A percentile compares a stretch with the other conserved stretches of the same genome.
Evolutionary conservation across 345 rosid species (phyloP).

Genomic region (Rhizophora mangle): DNA sequence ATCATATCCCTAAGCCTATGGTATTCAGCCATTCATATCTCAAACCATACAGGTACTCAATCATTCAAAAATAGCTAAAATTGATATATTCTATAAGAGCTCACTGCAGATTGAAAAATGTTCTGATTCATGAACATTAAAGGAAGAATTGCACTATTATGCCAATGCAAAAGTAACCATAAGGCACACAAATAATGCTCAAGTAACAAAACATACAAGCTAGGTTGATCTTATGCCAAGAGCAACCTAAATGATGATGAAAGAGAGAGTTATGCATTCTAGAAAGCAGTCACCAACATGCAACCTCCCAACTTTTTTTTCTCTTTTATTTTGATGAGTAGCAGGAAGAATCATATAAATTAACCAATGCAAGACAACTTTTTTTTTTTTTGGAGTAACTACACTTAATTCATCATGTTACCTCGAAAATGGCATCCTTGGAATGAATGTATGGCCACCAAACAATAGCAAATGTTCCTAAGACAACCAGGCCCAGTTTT

Average conservation of each 20-base stretch:
- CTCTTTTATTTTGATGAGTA: background rate
- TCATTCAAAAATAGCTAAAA: too few relatives aligned
- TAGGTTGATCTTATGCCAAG: slow-evolving; percentile 1
- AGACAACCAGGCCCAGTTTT: slow-evolving; percentile 66
- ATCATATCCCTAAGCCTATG: too few relatives aligned
- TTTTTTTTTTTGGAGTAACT: background rate
- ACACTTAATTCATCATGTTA: slow-evolving; percentile 26
- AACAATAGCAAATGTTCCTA: slow-evolving; percentile 64
- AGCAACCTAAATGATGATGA: background rate
- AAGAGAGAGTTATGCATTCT: background rate
- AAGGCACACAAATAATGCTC: background rate
- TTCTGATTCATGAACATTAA: too few relatives aligned
- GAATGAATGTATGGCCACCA: slow-evolving; percentile 94
- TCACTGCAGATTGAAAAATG: too few relatives aligned
- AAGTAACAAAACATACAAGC: background rate
- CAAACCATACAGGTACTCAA: too few relatives aligned
- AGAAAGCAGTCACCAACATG: background rate
- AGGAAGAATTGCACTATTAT: too few relatives aligned
- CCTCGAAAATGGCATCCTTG: slow-evolving; percentile 55
- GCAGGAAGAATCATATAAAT: background rate
- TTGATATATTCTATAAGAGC: too few relatives aligned
- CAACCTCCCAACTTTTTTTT: too few relatives aligned
- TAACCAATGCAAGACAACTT: background rate
- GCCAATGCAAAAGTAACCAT: too few relatives aligned
- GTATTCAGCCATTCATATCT: too few relatives aligned